A percentile compares a stretch with the other conserved stretches of the same genome.
These are phyloP conservation scores for Trebouxia sp. DNA, from an alignment of 139 green algal genomes.

Conservation along the genomic window DNA sequence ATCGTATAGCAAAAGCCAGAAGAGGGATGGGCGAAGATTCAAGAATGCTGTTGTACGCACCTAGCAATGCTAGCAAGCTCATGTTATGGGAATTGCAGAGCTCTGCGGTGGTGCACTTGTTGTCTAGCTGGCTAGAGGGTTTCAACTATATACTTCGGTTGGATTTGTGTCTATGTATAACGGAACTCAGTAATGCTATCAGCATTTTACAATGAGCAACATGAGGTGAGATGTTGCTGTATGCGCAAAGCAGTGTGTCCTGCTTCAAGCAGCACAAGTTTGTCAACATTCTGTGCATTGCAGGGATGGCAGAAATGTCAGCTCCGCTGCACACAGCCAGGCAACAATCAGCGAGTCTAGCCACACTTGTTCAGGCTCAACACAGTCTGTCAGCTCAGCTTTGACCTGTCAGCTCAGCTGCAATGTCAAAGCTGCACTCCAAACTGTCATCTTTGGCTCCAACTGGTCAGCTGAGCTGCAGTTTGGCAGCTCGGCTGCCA, in stretches of 20 bases:
- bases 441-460: not conserved
- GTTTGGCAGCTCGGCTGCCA: not conserved
- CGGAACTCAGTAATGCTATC: not conserved
- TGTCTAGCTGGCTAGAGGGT: constrained; percentile 16
- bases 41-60: constrained; percentile 21
- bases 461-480: not conserved
- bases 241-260: constrained; percentile 6
- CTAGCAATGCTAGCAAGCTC: constrained; percentile 18
- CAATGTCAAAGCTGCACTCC: not conserved
- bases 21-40: constrained; percentile 18
- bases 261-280: not conserved
- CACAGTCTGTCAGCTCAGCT: constrained; percentile 11
- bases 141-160: constrained; percentile 8
- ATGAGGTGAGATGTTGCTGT: no score
- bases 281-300: constrained; percentile 9
- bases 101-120: not conserved
- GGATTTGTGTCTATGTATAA: constrained; percentile 15
- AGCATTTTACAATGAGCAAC: no score
- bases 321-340: constrained; percentile 1
- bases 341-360: not conserved
- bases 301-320: not conserved
- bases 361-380: not conserved
- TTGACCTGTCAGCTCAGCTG: not conserved
- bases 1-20: constrained; percentile 13
- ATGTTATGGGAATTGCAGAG: no score